These are phyloP conservation scores for Tylopilus vinaceipallidus DNA, from an alignment of 768 basidiomycete genomes.

Conservation along the genomic window DNA sequence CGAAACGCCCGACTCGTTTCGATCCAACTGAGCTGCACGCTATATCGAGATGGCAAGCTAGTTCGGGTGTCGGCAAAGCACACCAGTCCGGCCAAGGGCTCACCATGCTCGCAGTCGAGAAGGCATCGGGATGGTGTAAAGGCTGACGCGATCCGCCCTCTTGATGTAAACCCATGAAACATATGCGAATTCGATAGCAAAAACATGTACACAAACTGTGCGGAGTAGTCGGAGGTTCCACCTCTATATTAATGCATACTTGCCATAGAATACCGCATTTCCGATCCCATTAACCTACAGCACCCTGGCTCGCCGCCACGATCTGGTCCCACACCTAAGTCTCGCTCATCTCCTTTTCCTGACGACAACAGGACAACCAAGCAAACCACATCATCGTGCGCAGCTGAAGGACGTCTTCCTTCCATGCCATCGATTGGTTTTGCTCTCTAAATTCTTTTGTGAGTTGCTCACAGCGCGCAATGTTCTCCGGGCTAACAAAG, in stretches of 20 bases:
- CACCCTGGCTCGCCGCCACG: constrained; percentile 1
- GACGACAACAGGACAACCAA: constrained; percentile 69
- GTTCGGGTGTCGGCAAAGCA: no score
- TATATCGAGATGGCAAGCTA: not conserved
- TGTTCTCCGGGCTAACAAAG: constrained; percentile 93
- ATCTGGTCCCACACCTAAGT: constrained; percentile 8
- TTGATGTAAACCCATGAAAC: not conserved
- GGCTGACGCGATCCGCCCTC: no score
- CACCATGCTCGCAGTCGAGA: no score
- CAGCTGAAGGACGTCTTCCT: constrained; percentile 90
- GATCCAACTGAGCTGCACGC: not conserved
- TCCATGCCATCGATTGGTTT: constrained; percentile 87
- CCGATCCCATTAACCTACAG: constrained; percentile 23
- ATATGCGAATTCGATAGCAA: constrained; percentile 13
- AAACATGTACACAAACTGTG: constrained; percentile 26
- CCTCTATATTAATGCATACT: constrained; percentile 25
- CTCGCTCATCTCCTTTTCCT: constrained; percentile 43
- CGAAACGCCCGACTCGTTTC: no score
- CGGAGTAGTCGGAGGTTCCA: constrained; percentile 23
- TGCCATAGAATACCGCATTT: constrained; percentile 26
- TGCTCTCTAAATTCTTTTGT: constrained; percentile 89
- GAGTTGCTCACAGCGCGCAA: constrained; percentile 78
- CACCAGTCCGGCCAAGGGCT: no score
- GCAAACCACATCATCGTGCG: constrained; percentile 94
- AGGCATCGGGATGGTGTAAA: no score